Evolutionary conservation across 2,329 filamentous ascomycete genomes (phyloP), one percentile per base, ranked within the genome.

Genomic region (Amauroascus niger): DNA sequence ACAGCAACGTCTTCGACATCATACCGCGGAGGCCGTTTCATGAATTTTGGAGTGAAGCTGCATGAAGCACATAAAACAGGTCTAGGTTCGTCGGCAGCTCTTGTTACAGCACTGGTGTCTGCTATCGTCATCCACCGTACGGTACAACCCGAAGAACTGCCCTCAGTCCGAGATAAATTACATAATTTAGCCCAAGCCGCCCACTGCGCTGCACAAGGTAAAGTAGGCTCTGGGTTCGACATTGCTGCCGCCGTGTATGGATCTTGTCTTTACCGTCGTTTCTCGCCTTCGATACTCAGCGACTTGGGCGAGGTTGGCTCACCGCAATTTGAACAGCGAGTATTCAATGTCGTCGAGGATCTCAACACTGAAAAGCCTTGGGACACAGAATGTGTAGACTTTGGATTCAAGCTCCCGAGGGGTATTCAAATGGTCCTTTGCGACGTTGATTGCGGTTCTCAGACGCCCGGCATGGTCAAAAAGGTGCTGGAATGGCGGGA

Each of bases 391-490:
- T 82, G 94, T 47, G 70, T 73, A 30, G 85, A 88, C 62, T 81
- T 83, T 4, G 79, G 76, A 14, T 82, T 91, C 50, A 78, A 76
- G 56, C 76, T 97, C 55, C 90, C 91, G 0, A 63, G 69, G 0
- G 88, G 87, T 0, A 73, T 95, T 60, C 79, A 85, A 22, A 76
- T 97, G 60, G 80, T 94, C 56, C 93, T 98, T 84, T 95, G 89
- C 65, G 93, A 98, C 65, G 93, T 98, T 6, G 88, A 94, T 67
- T 95, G 90, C 65, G 93, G 93, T 30, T 91, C 85, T 47, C 81
- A 95, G 73, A 97, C 91, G 6, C 90, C 95, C 0, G 81, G 88
- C 13, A 97, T 98, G 93, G 93, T 96, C 35, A 95, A 91, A 73
- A 81, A 87, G 65, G 87, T 98, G 13, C 76, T 97, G 2, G 79